A percentile compares a stretch with the other conserved stretches of the same genome.
These are phyloP conservation scores for Fagopyrum homotropicum DNA, from an alignment of 148 eudicot genomes.

Conservation along the genomic window DNA sequence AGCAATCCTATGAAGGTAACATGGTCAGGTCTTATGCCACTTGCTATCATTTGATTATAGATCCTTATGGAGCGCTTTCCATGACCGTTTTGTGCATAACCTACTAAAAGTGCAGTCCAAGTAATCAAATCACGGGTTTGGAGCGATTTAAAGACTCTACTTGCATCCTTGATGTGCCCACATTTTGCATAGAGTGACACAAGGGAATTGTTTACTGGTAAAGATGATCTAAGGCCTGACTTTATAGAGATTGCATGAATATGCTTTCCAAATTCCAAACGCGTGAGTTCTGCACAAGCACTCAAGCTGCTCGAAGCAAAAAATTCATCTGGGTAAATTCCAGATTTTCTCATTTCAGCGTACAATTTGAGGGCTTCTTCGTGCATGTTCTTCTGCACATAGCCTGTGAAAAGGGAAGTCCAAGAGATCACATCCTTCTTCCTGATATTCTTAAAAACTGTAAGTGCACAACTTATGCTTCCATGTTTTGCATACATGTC, in stretches of 20 bases:
- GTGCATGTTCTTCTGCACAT: constrained; percentile 36
- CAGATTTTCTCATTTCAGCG: constrained; percentile 43
- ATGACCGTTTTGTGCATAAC: constrained; percentile 70
- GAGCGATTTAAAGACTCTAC: constrained; percentile 45
- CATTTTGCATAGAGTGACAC: constrained; percentile 66
- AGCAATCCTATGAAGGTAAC: constrained; percentile 61
- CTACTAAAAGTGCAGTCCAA: constrained; percentile 73
- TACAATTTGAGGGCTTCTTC: constrained; percentile 57
- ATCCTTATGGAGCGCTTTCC: constrained; percentile 34
- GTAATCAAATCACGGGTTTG: constrained; percentile 37
- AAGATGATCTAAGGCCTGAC: constrained; percentile 33
- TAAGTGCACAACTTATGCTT: constrained; percentile 32
- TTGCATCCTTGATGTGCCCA: constrained; percentile 64
- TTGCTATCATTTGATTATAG: constrained; percentile 47
- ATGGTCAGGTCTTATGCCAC: constrained; percentile 52
- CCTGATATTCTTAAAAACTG: constrained; percentile 34
- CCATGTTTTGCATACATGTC: constrained; percentile 69
- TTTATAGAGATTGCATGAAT: constrained; percentile 53
- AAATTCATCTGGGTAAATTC: constrained; percentile 44
- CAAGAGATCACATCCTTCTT: constrained; percentile 60
- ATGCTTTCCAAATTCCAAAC: constrained; percentile 61
- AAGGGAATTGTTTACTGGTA: constrained; percentile 59
- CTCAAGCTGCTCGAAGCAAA: constrained; percentile 45
- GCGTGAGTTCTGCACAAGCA: constrained; percentile 56
- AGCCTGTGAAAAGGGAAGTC: constrained; percentile 65